Percentiles rank a stretch among this genome's conserved stretches.
Conservation (phyloP, 805 yeast genomes). For the Danielozyma ontarioensis region DNA sequence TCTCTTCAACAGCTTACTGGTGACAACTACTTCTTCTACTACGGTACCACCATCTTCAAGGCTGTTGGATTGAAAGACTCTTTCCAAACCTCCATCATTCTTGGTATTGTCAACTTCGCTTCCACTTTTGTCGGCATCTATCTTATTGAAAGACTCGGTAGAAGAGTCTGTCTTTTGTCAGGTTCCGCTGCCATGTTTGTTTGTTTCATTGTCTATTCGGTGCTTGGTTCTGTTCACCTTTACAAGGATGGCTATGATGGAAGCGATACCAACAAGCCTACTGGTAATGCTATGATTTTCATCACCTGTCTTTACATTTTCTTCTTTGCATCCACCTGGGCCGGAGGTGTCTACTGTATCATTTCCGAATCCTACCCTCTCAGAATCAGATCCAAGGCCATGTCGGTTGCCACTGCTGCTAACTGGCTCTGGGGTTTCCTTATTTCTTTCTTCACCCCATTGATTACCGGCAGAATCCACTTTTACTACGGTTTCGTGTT, state of each 20-base stretch:
- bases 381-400: constrained; percentile 56
- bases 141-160: constrained; percentile 48
- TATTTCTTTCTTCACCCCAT: constrained; percentile 30
- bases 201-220: constrained; percentile 56
- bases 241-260: constrained; percentile 33
- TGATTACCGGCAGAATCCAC: constrained; percentile 15
- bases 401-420: constrained; percentile 61
- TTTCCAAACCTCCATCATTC: constrained; percentile 48
- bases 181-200: constrained; percentile 47
- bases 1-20: constrained; percentile 57
- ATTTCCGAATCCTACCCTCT: constrained; percentile 67
- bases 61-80: constrained; percentile 49
- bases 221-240: constrained; percentile 51
- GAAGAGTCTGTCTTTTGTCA: constrained; percentile 39
- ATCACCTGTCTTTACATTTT: constrained; percentile 60
- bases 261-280: constrained; percentile 38
- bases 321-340: constrained; percentile 73
- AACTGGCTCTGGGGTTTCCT: constrained; percentile 63
- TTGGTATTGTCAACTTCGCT: constrained; percentile 50
- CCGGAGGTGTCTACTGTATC: constrained; percentile 63
- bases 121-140: constrained; percentile 51
- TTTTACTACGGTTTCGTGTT: constrained; percentile 18
- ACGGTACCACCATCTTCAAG: constrained; percentile 52
- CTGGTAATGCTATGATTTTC: constrained; percentile 60
- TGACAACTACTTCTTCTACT: constrained; percentile 59